A percentile compares a stretch with the other conserved stretches of the same genome.
Evolutionary conservation across 352 stramenopile species (phyloP).

Genomic region (Aphanomyces invadans): DNA sequence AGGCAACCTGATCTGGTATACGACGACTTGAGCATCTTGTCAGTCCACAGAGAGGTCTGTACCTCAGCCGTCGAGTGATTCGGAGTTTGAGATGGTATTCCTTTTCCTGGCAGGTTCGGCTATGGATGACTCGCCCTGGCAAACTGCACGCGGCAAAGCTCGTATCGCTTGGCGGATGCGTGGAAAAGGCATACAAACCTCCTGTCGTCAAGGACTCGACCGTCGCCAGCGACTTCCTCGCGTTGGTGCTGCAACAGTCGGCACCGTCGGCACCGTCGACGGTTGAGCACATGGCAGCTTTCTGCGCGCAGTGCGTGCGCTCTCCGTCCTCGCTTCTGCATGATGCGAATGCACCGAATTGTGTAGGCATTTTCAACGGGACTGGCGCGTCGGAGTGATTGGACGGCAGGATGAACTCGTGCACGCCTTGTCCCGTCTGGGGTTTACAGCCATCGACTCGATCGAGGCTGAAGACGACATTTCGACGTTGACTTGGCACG

Average conservation of each 20-base stretch:
- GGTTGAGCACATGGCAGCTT: background rate
- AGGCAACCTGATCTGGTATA: slow-evolving; percentile 55
- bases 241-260: background rate
- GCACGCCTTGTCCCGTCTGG: background rate
- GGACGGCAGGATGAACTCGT: background rate
- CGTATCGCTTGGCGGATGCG: background rate
- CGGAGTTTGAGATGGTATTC: too few species aligned
- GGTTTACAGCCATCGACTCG: background rate
- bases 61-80: background rate
- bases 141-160: background rate
- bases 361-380: background rate
- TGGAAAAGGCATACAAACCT: background rate
- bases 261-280: background rate
- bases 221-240: background rate
- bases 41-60: slow-evolving; percentile 61
- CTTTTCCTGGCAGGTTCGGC: slow-evolving; percentile 20
- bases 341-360: too few species aligned
- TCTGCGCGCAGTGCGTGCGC: background rate
- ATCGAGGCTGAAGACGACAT: background rate
- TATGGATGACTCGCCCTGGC: background rate
- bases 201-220: background rate
- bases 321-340: too few species aligned
- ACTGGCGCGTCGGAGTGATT: background rate
- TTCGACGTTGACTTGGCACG: background rate
- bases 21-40: slow-evolving; percentile 77